phyloP scores from a whole-genome alignment of 2,329 filamentous ascomycete genomes.

The Colletotrichum orbiculare region DNA sequence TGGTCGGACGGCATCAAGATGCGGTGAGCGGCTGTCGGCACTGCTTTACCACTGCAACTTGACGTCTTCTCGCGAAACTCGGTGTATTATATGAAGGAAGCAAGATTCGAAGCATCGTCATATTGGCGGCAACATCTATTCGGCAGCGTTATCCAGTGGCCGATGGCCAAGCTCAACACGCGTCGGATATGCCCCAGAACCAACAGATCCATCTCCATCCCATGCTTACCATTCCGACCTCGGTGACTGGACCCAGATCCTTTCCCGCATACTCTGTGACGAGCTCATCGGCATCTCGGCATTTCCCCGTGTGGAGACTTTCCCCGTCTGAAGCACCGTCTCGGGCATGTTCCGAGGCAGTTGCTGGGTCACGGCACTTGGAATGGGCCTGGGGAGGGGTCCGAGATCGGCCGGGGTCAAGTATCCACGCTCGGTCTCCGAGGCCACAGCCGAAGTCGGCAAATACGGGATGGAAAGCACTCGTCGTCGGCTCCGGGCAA shows the following conservation, averaged over 20 bases:
- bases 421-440: constrained; percentile 4
- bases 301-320: constrained; percentile 7
- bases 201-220: not conserved
- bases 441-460: too few relatives aligned
- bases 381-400: not conserved
- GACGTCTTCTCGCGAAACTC: too few relatives aligned
- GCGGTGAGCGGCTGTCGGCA: not conserved
- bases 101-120: not conserved
- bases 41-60: too few relatives aligned
- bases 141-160: constrained; percentile 6
- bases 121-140: not conserved
- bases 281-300: too few relatives aligned
- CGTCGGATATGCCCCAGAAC: constrained; percentile 1
- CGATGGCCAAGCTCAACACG: not conserved
- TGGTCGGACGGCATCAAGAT: not conserved
- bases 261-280: too few relatives aligned
- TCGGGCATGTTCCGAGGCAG: constrained; percentile 20
- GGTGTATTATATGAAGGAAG: not conserved
- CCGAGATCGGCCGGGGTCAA: constrained; percentile 31
- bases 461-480: too few relatives aligned
- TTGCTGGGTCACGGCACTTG: too few relatives aligned
- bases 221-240: constrained; percentile 23
- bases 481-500: not conserved
- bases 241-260: constrained; percentile 21
- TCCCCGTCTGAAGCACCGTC: too few relatives aligned